These are phyloP conservation scores for Cryphonectria carpinicola DNA, from an alignment of 2,329 filamentous ascomycete genomes.

Conservation along the genomic window DNA sequence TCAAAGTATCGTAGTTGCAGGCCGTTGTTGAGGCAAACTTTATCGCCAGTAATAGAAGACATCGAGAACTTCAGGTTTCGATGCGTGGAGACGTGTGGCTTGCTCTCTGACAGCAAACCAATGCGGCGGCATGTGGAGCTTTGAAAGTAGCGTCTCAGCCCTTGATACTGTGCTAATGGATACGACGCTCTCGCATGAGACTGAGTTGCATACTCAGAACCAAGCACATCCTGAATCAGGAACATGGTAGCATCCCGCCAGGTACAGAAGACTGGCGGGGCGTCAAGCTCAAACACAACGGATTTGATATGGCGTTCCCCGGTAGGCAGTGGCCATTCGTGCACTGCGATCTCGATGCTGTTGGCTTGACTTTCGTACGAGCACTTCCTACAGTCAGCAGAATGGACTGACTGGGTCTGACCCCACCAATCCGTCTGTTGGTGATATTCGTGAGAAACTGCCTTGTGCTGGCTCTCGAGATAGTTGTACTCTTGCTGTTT, in stretches of 20 bases:
- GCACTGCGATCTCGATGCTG: conserved; percentile 47
- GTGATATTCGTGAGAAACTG: conserved; percentile 18
- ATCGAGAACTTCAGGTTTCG: conserved; percentile 31
- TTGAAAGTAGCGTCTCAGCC: neutral
- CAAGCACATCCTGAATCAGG: conserved; percentile 46
- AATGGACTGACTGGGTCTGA: conserved; percentile 21
- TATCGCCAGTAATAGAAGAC: conserved; percentile 34
- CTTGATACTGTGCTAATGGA: neutral
- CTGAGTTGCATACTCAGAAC: conserved; percentile 24
- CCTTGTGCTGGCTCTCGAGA: conserved; percentile 32
- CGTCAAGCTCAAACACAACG: conserved; percentile 55
- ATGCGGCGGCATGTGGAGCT: conserved; percentile 29
- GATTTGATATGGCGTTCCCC: conserved; percentile 41
- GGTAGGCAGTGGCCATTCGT: conserved; percentile 61
- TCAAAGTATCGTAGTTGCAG: conserved; percentile 47
- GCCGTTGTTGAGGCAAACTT: conserved; percentile 52
- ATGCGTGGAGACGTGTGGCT: conserved; percentile 43
- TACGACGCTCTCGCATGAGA: neutral
- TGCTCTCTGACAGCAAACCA: conserved; percentile 40
- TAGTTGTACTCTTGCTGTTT: conserved; percentile 37
- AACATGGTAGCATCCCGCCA: conserved; percentile 56
- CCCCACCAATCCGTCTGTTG: neutral
- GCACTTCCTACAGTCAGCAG: conserved; percentile 44
- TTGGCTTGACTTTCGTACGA: conserved; percentile 37
- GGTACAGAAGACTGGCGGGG: conserved; percentile 44